These are phyloP conservation scores for Thielaviopsis musarum DNA, from an alignment of 2,329 filamentous ascomycete species.

Conservation along the genomic window DNA sequence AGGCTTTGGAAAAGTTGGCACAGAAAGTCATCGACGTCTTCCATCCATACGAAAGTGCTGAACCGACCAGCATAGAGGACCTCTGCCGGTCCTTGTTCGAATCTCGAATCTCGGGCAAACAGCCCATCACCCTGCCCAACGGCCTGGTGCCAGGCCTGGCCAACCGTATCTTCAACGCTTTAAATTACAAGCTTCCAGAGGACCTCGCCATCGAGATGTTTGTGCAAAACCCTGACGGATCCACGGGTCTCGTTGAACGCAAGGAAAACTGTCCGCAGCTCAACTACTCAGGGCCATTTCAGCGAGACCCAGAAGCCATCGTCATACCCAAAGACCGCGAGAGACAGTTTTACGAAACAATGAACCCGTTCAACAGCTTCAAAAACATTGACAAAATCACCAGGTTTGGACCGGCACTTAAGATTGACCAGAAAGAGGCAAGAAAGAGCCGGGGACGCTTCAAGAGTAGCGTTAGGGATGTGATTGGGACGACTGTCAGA, in stretches of 20 bases:
- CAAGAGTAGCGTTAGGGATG: neutral
- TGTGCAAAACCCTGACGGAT: neutral
- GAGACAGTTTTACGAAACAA: neutral
- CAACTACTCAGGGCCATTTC: neutral
- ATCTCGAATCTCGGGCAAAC: neutral
- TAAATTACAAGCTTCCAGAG: neutral
- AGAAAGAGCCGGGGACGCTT: neutral
- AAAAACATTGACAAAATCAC: neutral
- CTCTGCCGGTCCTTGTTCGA: neutral
- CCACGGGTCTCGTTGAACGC: neutral
- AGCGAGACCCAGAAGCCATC: neutral
- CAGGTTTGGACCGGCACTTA: neutral
- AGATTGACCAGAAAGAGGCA: neutral
- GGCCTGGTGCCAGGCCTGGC: neutral
- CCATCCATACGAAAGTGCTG: neutral
- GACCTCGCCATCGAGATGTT: neutral
- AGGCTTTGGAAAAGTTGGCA: neutral
- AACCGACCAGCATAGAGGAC: neutral
- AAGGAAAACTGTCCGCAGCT: neutral
- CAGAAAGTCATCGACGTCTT: neutral
- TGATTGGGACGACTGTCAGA: neutral
- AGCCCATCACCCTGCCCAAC: neutral
- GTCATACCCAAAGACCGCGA: neutral
- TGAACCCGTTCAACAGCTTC: neutral
- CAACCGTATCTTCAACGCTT: neutral